phyloP scores from a whole-genome alignment of 495 filamentous ascomycete genomes.

The Penicillium fimorum region DNA sequence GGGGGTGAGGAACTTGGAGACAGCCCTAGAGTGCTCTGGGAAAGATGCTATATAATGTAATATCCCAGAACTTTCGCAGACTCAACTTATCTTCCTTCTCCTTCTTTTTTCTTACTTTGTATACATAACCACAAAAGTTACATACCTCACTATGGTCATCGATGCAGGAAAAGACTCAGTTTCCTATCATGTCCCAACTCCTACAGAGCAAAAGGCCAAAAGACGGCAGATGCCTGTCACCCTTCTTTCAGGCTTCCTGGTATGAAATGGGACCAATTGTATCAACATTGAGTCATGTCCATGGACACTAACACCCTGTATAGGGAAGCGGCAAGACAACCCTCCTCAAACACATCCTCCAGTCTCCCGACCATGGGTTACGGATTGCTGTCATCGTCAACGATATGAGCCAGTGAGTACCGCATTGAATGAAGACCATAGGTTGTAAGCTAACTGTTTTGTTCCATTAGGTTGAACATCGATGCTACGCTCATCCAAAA shows the following conservation, averaged over 20 bases:
- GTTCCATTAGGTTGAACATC: conserved; percentile 46
- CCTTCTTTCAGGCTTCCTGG: conserved; percentile 48
- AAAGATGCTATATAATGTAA: conserved; percentile 17
- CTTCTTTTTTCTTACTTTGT: neutral
- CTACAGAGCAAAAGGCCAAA: conserved; percentile 7
- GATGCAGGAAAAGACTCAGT: conserved; percentile 30
- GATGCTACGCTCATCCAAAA: conserved; percentile 54
- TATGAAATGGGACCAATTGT: conserved; percentile 14
- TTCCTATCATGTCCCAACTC: conserved; percentile 19
- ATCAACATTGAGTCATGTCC: neutral
- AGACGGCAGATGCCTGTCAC: conserved; percentile 43
- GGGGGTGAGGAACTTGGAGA: conserved; percentile 32
- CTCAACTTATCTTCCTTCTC: neutral
- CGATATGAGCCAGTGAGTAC: conserved; percentile 51
- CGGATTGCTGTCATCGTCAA: conserved; percentile 58
- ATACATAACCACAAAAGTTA: neutral
- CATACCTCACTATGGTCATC: conserved; percentile 29
- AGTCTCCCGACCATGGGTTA: conserved; percentile 51
- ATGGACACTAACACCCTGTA: neutral
- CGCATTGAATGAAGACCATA: neutral
- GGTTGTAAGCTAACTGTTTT: neutral
- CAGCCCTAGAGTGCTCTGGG: neutral
- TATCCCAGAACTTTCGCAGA: neutral
- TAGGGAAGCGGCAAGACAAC: conserved; percentile 59
- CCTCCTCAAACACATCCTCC: conserved; percentile 55